Evolutionary conservation across 805 yeast species (phyloP).

Genomic region (Hanseniaspora valbyensis): DNA sequence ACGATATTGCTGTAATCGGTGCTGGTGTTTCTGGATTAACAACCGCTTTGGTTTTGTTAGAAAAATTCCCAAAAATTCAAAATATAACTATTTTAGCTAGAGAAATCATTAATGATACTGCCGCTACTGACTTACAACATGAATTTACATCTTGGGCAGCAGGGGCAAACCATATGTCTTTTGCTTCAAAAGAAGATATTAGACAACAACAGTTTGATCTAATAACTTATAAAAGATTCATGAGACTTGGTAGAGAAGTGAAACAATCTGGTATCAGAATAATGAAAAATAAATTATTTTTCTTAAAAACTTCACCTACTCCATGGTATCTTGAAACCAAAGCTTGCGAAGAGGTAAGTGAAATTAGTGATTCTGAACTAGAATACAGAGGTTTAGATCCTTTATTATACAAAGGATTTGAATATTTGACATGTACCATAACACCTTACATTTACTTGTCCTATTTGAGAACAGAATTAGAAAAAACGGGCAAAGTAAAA

Average conservation of each 20-base stretch:
- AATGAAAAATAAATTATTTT: constrained; percentile 19
- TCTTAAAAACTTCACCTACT: constrained; percentile 20
- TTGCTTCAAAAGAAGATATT: constrained; percentile 36
- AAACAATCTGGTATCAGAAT: constrained; percentile 41
- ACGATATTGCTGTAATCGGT: constrained; percentile 23
- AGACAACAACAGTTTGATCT: constrained; percentile 36
- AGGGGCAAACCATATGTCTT: constrained; percentile 62
- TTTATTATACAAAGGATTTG: constrained; percentile 32
- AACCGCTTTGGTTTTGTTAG: constrained; percentile 35
- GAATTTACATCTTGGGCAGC: constrained; percentile 58
- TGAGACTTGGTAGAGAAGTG: constrained; percentile 35
- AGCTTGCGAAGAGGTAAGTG: constrained; percentile 33
- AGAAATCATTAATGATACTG: constrained; percentile 25
- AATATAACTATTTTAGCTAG: constrained; percentile 35
- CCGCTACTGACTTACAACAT: constrained; percentile 44
- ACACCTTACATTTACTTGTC: constrained; percentile 48
- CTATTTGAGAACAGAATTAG: constrained; percentile 39
- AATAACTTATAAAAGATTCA: constrained; percentile 38
- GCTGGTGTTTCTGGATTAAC: constrained; percentile 52
- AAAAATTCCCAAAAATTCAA: constrained; percentile 28
- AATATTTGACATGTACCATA: constrained; percentile 46
- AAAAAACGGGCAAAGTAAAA: constrained; percentile 39
- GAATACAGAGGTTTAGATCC: constrained; percentile 27
- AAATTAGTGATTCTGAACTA: constrained; percentile 30
- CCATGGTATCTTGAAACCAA: constrained; percentile 41